Percentiles rank a stretch among this genome's conserved stretches.
phyloP scores from a whole-genome alignment of 208 protist species.

The Trypanosoma cruzi region DNA sequence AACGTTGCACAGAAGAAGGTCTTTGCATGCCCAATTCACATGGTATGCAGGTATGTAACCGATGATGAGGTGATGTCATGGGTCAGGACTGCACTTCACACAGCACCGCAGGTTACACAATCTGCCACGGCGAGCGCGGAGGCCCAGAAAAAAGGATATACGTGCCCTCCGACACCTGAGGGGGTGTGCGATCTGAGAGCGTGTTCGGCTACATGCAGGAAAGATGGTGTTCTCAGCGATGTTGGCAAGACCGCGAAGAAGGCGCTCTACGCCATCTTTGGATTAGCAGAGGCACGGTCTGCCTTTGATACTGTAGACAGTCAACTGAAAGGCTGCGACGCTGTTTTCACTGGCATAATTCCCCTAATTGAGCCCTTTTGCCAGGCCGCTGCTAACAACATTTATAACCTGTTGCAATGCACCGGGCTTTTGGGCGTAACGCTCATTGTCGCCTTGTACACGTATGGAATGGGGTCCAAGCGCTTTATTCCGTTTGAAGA shows the following conservation, averaged over 20 bases:
- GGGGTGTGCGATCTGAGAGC: conserved; percentile 3
- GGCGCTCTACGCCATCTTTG: conserved; percentile 7
- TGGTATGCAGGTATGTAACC: conserved; percentile 3
- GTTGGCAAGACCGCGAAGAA: conserved; percentile 12
- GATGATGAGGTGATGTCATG: conserved; percentile 10
- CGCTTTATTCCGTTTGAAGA: conserved; percentile 52
- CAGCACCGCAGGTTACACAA: neutral
- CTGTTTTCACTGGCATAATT: conserved; percentile 23
- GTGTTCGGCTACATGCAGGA: conserved; percentile 9
- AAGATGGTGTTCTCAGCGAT: conserved; percentile 9
- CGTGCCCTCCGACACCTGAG: neutral
- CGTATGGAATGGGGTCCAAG: conserved; percentile 39
- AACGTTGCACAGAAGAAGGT: conserved; percentile 14
- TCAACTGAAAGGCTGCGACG: conserved; percentile 20
- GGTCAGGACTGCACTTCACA: conserved; percentile 6
- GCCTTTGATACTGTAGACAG: conserved; percentile 11
- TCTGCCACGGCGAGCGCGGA: neutral
- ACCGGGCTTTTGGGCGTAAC: conserved; percentile 32
- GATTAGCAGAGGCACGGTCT: neutral
- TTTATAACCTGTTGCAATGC: conserved; percentile 22
- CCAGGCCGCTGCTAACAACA: conserved; percentile 1
- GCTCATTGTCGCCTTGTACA: conserved; percentile 29
- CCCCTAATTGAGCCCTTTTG: conserved; percentile 31
- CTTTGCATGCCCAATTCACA: conserved; percentile 21
- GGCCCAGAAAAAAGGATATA: conserved; percentile 15